Conservation (phyloP, 2,329 filamentous ascomycete species). For the Dactylellina leptospora region DNA sequence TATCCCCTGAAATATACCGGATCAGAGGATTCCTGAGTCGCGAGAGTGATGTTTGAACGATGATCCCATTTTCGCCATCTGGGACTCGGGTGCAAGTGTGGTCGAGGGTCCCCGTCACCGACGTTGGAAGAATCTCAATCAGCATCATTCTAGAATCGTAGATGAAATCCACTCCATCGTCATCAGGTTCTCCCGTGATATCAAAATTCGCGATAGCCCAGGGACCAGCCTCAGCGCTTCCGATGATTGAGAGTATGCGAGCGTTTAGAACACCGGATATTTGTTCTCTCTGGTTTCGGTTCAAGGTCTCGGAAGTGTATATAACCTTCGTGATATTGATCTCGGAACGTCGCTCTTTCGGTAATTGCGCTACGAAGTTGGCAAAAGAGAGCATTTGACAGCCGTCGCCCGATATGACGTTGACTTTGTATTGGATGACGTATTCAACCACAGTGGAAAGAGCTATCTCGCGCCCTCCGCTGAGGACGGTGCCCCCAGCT, state of each 20-base stretch:
- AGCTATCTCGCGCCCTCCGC: slow-evolving; percentile 53
- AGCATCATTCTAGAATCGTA: slow-evolving; percentile 60
- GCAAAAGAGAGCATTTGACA: slow-evolving; percentile 61
- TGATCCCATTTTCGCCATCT: slow-evolving; percentile 59
- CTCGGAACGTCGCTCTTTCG: slow-evolving; percentile 36
- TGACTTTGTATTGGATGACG: slow-evolving; percentile 59
- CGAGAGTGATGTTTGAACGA: slow-evolving; percentile 62
- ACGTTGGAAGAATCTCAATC: slow-evolving; percentile 60
- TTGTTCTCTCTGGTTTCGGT: slow-evolving; percentile 56
- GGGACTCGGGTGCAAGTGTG: slow-evolving; percentile 51
- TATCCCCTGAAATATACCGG: slow-evolving; percentile 62
- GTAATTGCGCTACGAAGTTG: slow-evolving; percentile 59
- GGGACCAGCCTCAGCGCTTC: slow-evolving; percentile 63
- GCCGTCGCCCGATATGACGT: slow-evolving; percentile 61
- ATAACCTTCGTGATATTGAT: slow-evolving; percentile 62
- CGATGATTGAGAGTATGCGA: slow-evolving; percentile 61
- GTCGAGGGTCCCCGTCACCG: slow-evolving; percentile 15
- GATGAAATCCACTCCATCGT: slow-evolving; percentile 59
- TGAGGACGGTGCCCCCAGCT: slow-evolving; percentile 61
- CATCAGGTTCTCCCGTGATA: slow-evolving; percentile 54
- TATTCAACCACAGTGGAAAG: slow-evolving; percentile 58
- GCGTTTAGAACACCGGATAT: slow-evolving; percentile 54
- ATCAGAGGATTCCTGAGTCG: slow-evolving; percentile 63
- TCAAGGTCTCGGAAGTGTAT: slow-evolving; percentile 63
- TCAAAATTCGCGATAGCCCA: slow-evolving; percentile 60